Base-by-base conservation (phyloP, 768 basidiomycete genomes). In the Lepiota brunneoincarnata region DNA sequence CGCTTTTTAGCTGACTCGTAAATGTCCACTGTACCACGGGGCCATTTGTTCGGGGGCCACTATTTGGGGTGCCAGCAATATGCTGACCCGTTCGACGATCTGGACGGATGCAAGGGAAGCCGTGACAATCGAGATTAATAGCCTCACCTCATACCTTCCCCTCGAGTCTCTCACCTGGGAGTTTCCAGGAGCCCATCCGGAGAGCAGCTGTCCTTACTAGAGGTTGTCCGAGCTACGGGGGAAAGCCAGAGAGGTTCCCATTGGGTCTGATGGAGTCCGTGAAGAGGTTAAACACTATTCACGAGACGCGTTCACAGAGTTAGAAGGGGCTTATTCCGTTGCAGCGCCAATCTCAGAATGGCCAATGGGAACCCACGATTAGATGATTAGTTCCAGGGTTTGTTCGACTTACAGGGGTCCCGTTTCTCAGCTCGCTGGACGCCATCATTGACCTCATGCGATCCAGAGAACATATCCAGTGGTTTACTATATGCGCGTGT, bases 101-200 rank as follows among this genome's bases (percentile, higher is more conserved):
- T n/a, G n/a, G n/a, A n/a, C n/a, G n/a, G n/a, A n/a, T n/a, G n/a
- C n/a, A n/a, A n/a, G n/a, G n/a, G n/a, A n/a, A n/a, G n/a, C n/a
- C n/a, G n/a, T n/a, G n/a, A n/a, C n/a, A n/a, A n/a, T n/a, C 6
- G 46, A 57, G 7, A 42, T 68, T 18, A 47, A 65, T 6, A 18
- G 23, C 2, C 31, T 48, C 14, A 54, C 65, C 18, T 40, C n/a
- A 0, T 23, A 34, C 4, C 20, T 47, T 35, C 35, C 55, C 0
- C 11, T 59, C 4, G 12, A 49, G 6, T 6, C 63, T 1, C 31
- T 69, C 14, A 56, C 42, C 17, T 64, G 68, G 38, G 23, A 66
- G 66, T 46, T 53, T 67, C 1, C 65, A 65, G 3, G 69, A 69
- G 36, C 44, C 56, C 52, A 61, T 15, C 63, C 68, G 14, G 26